Evolutionary conservation across 1,139 yeast genomes (phyloP).

Genomic region (Kodamaea sp.): DNA sequence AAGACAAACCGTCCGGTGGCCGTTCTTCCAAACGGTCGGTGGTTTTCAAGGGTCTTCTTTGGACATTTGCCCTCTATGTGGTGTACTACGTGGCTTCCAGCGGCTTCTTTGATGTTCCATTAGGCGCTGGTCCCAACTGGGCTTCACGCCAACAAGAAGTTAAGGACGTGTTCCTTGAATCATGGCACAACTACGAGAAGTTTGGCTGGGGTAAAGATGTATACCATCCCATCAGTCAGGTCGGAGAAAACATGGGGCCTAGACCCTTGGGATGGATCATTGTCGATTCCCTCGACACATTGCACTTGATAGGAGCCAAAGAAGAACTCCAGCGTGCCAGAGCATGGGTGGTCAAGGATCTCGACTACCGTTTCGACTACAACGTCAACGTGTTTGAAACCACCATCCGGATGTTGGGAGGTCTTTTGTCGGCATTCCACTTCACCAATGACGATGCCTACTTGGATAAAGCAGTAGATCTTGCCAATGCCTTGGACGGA

Average conservation of each 20-base stretch:
- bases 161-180: slow-evolving; percentile 62
- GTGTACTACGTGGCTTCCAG: slow-evolving; percentile 27
- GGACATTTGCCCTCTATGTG: slow-evolving; percentile 40
- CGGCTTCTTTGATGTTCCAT: slow-evolving; percentile 4
- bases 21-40: slow-evolving; percentile 21
- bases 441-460: slow-evolving; percentile 69
- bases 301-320: slow-evolving; percentile 75
- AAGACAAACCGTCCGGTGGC: slow-evolving; percentile 15
- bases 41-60: slow-evolving; percentile 46
- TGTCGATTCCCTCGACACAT: slow-evolving; percentile 84
- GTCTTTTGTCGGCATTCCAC: slow-evolving; percentile 79
- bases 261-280: slow-evolving; percentile 93
- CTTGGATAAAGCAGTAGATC: slow-evolving; percentile 74
- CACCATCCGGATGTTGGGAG: slow-evolving; percentile 92
- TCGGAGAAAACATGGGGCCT: slow-evolving; percentile 78
- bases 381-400: slow-evolving; percentile 88
- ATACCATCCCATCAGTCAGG: slow-evolving; percentile 57
- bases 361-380: slow-evolving; percentile 57
- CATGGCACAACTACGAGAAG: slow-evolving; percentile 77
- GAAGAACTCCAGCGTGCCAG: slow-evolving; percentile 67
- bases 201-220: slow-evolving; percentile 86
- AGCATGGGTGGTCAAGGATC: slow-evolving; percentile 68
- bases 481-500: slow-evolving; percentile 64
- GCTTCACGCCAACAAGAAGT: slow-evolving; percentile 54
- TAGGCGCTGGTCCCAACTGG: slow-evolving; percentile 37